These are phyloP conservation scores for Thelonectria rubi DNA, from an alignment of 2,329 filamentous ascomycete genomes.

Conservation along the genomic window DNA sequence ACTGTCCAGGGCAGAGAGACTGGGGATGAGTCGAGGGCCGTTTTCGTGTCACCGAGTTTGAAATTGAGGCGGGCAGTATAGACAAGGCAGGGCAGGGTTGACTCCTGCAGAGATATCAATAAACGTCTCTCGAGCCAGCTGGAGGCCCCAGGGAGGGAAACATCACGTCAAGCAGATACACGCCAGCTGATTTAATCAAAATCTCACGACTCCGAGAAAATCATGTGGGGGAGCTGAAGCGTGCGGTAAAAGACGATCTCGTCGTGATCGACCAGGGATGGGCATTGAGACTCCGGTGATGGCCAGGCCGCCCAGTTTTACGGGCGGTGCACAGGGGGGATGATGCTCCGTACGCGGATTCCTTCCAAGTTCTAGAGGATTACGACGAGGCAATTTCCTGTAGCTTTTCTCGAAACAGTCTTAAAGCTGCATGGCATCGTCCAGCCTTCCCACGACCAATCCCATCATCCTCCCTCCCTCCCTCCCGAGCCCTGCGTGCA, in stretches of 20 bases:
- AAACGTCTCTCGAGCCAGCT: background rate
- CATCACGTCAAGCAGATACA: background rate
- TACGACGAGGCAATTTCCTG: constrained; percentile 7
- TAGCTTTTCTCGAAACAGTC: background rate
- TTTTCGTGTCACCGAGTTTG: too few relatives aligned
- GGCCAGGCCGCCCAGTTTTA: constrained; percentile 1
- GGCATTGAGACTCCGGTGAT: background rate
- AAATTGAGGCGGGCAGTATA: background rate
- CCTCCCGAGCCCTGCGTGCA: constrained; percentile 14
- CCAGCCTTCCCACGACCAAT: constrained; percentile 6
- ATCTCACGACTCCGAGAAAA: background rate
- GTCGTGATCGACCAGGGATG: background rate
- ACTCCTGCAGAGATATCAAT: background rate
- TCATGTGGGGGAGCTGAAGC: background rate
- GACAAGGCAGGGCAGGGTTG: background rate
- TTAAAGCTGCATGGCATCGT: constrained; percentile 20
- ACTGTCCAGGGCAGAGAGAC: background rate
- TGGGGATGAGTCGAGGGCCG: too few relatives aligned
- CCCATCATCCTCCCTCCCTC: constrained; percentile 7
- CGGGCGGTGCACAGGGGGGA: background rate
- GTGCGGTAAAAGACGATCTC: background rate
- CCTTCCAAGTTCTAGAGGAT: background rate
- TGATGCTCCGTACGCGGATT: background rate
- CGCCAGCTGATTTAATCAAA: background rate
- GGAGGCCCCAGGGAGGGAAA: background rate